Evolutionary conservation across 2,329 filamentous ascomycete genomes (phyloP).

Genomic region (Nannizzia gypsea): DNA sequence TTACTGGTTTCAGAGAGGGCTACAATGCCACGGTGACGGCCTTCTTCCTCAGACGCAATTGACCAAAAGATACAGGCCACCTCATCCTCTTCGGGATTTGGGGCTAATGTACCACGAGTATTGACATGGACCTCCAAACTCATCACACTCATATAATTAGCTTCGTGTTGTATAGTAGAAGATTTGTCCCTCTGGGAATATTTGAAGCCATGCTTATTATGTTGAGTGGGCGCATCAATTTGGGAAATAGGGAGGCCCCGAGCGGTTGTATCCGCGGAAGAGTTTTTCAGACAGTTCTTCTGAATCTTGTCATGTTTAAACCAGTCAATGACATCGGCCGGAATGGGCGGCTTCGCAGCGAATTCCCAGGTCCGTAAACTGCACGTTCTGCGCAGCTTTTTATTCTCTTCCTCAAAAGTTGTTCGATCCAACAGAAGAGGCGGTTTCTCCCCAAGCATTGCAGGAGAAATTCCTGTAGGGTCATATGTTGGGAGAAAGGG

Average conservation of each 20-base stretch:
- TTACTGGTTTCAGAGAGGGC: slow-evolving; percentile 53
- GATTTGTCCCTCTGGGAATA: slow-evolving; percentile 66
- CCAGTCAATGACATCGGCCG: slow-evolving; percentile 59
- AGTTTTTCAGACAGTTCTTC: slow-evolving; percentile 7
- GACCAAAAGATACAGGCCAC: slow-evolving; percentile 86
- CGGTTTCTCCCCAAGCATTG: slow-evolving; percentile 44
- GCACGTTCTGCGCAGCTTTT: slow-evolving; percentile 46
- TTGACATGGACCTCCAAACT: slow-evolving; percentile 88
- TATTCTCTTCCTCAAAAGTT: slow-evolving; percentile 41
- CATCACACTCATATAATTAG: slow-evolving; percentile 94
- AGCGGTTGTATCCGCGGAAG: not conserved
- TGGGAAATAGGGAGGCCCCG: slow-evolving; percentile 50
- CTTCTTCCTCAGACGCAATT: slow-evolving; percentile 61
- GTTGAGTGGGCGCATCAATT: slow-evolving; percentile 78
- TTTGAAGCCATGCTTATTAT: slow-evolving; percentile 69
- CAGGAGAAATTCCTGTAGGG: slow-evolving; percentile 44
- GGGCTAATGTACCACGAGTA: slow-evolving; percentile 64
- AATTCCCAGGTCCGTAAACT: slow-evolving; percentile 66
- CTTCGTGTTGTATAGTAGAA: slow-evolving; percentile 68
- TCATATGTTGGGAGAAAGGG: slow-evolving; percentile 75
- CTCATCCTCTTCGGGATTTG: slow-evolving; percentile 84
- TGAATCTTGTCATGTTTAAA: slow-evolving; percentile 35
- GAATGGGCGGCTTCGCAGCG: slow-evolving; percentile 56
- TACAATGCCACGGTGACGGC: slow-evolving; percentile 57
- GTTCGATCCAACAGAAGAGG: slow-evolving; percentile 39